Base-by-base conservation (phyloP, 257 asterid genomes). In the Datura wrightii region DNA sequence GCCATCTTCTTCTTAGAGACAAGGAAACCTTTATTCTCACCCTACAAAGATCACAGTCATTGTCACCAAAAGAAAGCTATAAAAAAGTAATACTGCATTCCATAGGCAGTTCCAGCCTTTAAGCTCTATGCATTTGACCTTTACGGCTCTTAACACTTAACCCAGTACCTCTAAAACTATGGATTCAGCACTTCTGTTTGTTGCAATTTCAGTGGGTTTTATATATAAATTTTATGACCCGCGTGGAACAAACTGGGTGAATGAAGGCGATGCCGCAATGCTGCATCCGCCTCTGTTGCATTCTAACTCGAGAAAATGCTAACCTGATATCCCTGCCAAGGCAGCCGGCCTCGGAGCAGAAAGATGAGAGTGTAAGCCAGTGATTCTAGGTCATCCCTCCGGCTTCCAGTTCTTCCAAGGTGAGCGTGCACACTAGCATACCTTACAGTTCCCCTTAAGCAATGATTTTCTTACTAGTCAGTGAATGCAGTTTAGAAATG, bases 361-460 rank as follows among this genome's bases (percentile, higher is more conserved):
- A 88, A 90, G 67, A 89, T 63, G 79, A 92, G 93, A 0, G 94
- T 90, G 85, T 92, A 92, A 55, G 94, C 94, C 87, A 92, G 92
- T 10, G 94, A 92, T 79, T 92, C 94, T 80, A 92, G 83, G 86
- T 92, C 94, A 88, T 92, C 93, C 81, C 94, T 90, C 34, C 94
- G 87, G 81, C 94, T 92, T 36, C 92, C 92, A 78, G 92, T 90
- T 87, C 93, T 88, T 81, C 94, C 94, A 46, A 90, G 91, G 87
- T 92, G 94, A n/a, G 94, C 93, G 19, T 92, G 93, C 46, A 88
- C 94, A 87, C 94, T 92, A 53, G 94, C 94, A 85, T 92, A 92
- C 41, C 94, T 89, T 37, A 87, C 87, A 10, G 94, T 92, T 80
- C 94, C 94, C 88, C 94, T 91, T 89, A 72, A 90, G 56, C 85